Conservation (phyloP, 768 basidiomycete genomes). For the Cystobasidium ongulense region DNA sequence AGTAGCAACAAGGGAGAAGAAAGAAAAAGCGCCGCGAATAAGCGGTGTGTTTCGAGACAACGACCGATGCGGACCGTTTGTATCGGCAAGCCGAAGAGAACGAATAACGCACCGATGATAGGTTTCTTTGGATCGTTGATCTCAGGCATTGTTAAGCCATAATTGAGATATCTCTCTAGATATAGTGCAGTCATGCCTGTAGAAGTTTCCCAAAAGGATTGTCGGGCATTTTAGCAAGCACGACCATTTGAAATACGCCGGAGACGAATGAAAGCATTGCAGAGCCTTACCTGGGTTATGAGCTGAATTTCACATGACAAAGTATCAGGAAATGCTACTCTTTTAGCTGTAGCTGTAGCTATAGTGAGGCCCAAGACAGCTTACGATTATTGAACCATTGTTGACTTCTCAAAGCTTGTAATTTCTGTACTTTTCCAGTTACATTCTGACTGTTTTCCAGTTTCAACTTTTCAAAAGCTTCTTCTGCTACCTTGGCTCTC, state of each 20-base stretch:
- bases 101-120: slow-evolving; percentile 22
- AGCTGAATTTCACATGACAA: neutral
- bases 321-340: no score
- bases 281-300: slow-evolving; percentile 13
- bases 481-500: slow-evolving; percentile 18
- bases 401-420: slow-evolving; percentile 23
- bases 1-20: no score
- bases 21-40: no score
- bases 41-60: neutral
- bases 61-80: no score
- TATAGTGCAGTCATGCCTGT: slow-evolving; percentile 17
- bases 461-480: slow-evolving; percentile 23
- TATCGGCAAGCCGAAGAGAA: neutral
- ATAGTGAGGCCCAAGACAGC: neutral
- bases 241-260: neutral
- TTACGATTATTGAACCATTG: slow-evolving; percentile 27
- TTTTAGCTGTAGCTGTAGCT: no score
- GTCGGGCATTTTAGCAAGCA: neutral
- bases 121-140: slow-evolving; percentile 27
- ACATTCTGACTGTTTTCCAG: slow-evolving; percentile 14
- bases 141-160: slow-evolving; percentile 26
- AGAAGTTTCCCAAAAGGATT: no score
- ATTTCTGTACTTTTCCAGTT: slow-evolving; percentile 1
- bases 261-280: neutral
- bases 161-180: slow-evolving; percentile 28